phyloP scores from a whole-genome alignment of 495 filamentous ascomycete species.

The Aspergillus coremiiformis region DNA sequence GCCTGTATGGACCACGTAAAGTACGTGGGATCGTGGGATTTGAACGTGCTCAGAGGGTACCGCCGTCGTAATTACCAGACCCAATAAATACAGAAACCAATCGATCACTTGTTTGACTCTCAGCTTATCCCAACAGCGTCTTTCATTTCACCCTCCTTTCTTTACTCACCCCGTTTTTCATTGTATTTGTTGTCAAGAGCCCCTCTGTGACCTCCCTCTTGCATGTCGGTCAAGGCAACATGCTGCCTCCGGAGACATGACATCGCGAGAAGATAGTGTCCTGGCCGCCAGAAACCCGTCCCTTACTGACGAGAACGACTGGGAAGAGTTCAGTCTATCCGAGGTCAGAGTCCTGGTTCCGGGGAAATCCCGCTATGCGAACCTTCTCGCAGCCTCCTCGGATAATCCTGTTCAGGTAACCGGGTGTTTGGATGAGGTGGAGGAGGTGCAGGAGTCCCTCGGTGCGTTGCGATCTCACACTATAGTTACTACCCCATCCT shows the following conservation, averaged over 20 bases:
- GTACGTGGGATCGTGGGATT: not conserved
- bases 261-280: constrained; percentile 47
- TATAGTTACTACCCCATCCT: not conserved
- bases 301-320: constrained; percentile 50
- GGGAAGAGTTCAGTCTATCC: constrained; percentile 49
- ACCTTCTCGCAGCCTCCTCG: constrained; percentile 46
- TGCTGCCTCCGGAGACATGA: constrained; percentile 38
- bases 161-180: not conserved
- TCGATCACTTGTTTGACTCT: not conserved
- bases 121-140: not conserved
- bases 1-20: not conserved
- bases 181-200: not conserved
- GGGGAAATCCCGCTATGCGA: constrained; percentile 43
- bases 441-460: constrained; percentile 35
- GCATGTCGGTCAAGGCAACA: constrained; percentile 14
- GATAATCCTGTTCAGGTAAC: constrained; percentile 49
- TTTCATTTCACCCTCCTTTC: not conserved
- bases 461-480: constrained; percentile 22
- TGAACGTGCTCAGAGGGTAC: not conserved
- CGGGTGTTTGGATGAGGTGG: constrained; percentile 43
- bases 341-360: constrained; percentile 46
- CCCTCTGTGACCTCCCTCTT: not conserved
- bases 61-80: not conserved
- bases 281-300: constrained; percentile 48
- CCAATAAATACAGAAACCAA: not conserved